phyloP scores from a whole-genome alignment of 768 basidiomycete species.

The Pleurotus ostreatus region DNA sequence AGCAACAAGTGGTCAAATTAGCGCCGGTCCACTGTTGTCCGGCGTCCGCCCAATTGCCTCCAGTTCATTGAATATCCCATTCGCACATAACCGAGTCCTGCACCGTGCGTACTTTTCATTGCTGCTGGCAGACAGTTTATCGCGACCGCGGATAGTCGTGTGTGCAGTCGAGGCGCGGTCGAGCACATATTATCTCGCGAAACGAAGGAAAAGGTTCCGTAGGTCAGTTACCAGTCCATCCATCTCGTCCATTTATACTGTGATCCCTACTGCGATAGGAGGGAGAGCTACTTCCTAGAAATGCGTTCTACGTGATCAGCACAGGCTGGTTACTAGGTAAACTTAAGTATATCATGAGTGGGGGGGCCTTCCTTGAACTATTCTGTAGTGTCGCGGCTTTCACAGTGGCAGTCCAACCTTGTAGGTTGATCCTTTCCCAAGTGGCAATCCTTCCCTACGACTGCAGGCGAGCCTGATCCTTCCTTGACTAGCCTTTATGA shows the following conservation, averaged over 20 bases:
- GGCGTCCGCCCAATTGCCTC: too few species aligned
- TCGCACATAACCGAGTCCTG: not conserved
- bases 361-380: not conserved
- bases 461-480: not conserved
- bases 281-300: not conserved
- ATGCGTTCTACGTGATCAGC: not conserved
- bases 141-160: not conserved
- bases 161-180: not conserved
- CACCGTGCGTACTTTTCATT: not conserved
- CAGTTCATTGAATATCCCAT: too few species aligned
- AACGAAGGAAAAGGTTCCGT: not conserved
- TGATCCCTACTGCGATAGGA: not conserved
- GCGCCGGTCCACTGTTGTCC: too few species aligned
- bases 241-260: not conserved
- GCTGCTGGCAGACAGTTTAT: not conserved
- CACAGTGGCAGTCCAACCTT: not conserved
- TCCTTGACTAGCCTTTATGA: not conserved
- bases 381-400: not conserved
- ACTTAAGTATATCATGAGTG: not conserved
- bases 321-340: not conserved
- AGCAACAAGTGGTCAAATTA: too few species aligned
- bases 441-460: not conserved
- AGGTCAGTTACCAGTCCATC: not conserved
- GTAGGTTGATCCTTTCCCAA: not conserved
- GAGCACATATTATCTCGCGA: not conserved